Conservation (phyloP, 129 eudicot genomes). For the Helianthus tuberosus region DNA sequence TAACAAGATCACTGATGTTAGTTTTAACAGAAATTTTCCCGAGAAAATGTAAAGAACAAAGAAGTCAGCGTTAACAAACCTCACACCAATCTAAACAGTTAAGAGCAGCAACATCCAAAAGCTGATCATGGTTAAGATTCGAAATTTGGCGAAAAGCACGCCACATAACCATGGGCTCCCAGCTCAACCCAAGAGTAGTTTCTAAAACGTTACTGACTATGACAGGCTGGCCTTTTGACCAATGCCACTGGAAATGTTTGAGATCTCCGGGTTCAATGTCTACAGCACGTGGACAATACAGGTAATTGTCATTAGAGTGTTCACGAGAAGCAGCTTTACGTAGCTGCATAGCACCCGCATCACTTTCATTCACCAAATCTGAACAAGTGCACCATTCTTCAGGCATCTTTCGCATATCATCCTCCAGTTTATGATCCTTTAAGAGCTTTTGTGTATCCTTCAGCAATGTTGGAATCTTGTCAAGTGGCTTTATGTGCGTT, state of each 20-base stretch:
- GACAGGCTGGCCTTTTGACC: slow-evolving; percentile 86
- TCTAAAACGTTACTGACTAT: slow-evolving; percentile 74
- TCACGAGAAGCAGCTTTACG: slow-evolving; percentile 65
- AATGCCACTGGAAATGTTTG: slow-evolving; percentile 82
- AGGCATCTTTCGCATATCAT: slow-evolving; percentile 27
- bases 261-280: slow-evolving; percentile 51
- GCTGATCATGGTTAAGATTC: slow-evolving; percentile 36
- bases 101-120: slow-evolving; percentile 58
- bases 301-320: slow-evolving; percentile 49
- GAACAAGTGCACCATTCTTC: slow-evolving; percentile 48
- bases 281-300: slow-evolving; percentile 67
- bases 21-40: not conserved
- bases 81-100: slow-evolving; percentile 86
- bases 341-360: slow-evolving; percentile 20
- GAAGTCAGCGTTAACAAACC: slow-evolving; percentile 38
- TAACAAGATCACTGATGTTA: too few species aligned
- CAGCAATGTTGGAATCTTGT: slow-evolving; percentile 45
- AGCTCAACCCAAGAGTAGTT: slow-evolving; percentile 74
- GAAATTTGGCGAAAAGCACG: slow-evolving; percentile 79
- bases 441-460: slow-evolving; percentile 42
- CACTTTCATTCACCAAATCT: slow-evolving; percentile 19
- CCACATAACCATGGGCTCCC: slow-evolving; percentile 99
- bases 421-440: slow-evolving; percentile 21
- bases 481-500: slow-evolving; percentile 25
- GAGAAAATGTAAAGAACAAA: not conserved